Percentiles rank a stretch among this genome's conserved stretches.
These are phyloP conservation scores for Begonia peltatifolia DNA, from an alignment of 306 rosid genomes.

Conservation along the genomic window DNA sequence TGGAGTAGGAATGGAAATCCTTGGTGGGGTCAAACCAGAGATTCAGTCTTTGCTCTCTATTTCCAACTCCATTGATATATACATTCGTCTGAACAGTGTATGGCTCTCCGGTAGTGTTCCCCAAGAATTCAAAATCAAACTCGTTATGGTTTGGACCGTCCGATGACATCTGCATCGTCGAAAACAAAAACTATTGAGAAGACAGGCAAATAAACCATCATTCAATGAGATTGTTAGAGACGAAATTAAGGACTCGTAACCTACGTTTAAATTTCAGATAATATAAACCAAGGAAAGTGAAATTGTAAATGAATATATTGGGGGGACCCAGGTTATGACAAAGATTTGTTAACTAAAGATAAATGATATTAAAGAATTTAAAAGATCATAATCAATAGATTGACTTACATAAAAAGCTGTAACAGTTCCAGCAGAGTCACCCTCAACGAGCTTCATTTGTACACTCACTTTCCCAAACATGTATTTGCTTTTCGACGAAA, in stretches of 20 bases:
- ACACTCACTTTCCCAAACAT: slow-evolving; percentile 76
- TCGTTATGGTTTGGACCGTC: slow-evolving; percentile 82
- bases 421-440: slow-evolving; percentile 97
- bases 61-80: slow-evolving; percentile 80
- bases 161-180: slow-evolving; percentile 67
- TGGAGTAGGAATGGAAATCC: slow-evolving; percentile 66
- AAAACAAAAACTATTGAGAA: neutral
- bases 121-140: slow-evolving; percentile 87
- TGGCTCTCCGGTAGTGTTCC: slow-evolving; percentile 84
- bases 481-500: slow-evolving; percentile 67
- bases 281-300: no score
- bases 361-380: neutral
- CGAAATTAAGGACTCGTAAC: no score
- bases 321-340: no score
- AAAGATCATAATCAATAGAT: neutral
- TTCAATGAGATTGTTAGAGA: neutral
- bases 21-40: slow-evolving; percentile 92
- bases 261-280: no score
- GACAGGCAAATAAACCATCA: no score
- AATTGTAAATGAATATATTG: no score
- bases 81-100: slow-evolving; percentile 78
- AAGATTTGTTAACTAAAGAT: neutral
- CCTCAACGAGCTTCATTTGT: slow-evolving; percentile 84
- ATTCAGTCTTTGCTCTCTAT: slow-evolving; percentile 82
- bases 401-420: slow-evolving; percentile 83